Evolutionary conservation across 805 yeast species (phyloP), one percentile per base, ranked within the genome.

Genomic region (Pichia californica): DNA sequence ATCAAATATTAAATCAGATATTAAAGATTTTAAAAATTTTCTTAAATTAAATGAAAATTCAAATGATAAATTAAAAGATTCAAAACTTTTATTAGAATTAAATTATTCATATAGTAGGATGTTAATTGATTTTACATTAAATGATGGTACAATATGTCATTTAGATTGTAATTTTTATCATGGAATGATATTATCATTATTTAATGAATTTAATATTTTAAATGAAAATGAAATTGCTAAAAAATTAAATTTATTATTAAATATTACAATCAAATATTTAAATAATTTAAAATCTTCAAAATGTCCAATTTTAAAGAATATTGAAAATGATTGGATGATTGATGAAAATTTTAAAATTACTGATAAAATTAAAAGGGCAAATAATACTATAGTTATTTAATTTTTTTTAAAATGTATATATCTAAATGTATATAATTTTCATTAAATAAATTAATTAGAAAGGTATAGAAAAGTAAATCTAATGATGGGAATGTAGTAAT

Each of bases 101-200:
- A 33, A 16, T 27, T 32, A 39, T 25, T 13, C 9, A 11, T 14
- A 18, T 15, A 32, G 37, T 2, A 21, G 21, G 3, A 39, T 39
- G 37, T 18, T 15, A 4, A 2, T 39, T 7, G 26, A 31, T 6
- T 39, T 23, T 26, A 19, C 13, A 15, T 15, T 28, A 19, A 15
- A 28, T 20, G 13, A 28, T 31, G 36, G 25, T 10, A 10, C 9
- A 16, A 6, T 16, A 6, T 9, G 16, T 28, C 16, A 34, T 4
- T 7, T 42, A 4, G 20, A 7, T 10, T 37, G 45, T 28, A 42
- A 42, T 31, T 31, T 42, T 37, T 42, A 42, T 23, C 41, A 42
- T 6, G 41, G 45, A 3, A 11, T 42, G 18, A 42, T 42, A 13
- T 37, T 42, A 16, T 9, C 13, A 14, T 16, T 42, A 20, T 42